Evolutionary conservation across 345 rosid genomes (phyloP).

Genomic region (Turritis glabra): DNA sequence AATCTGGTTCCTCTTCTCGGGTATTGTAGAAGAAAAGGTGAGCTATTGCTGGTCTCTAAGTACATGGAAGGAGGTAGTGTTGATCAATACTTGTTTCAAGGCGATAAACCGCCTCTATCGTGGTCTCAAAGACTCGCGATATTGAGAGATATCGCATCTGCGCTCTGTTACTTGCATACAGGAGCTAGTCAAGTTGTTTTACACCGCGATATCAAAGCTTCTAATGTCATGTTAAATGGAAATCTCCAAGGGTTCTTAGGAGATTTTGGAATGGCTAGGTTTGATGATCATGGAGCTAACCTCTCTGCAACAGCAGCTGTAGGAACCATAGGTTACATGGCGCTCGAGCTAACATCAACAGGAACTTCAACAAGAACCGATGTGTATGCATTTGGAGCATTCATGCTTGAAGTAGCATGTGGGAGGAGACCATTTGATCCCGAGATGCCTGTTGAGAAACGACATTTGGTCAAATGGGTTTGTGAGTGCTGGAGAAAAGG

Average conservation of each 20-base stretch:
- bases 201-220: constrained; percentile 52
- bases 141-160: constrained; percentile 49
- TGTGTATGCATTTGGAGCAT: constrained; percentile 49
- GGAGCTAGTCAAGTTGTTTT: constrained; percentile 52
- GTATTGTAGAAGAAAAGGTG: constrained; percentile 50
- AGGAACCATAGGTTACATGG: constrained; percentile 59
- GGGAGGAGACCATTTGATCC: constrained; percentile 52
- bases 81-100: constrained; percentile 41
- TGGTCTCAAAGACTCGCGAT: constrained; percentile 48
- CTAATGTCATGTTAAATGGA: constrained; percentile 46
- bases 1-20: constrained; percentile 51
- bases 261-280: constrained; percentile 55
- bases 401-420: constrained; percentile 51
- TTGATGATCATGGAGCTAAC: constrained; percentile 43
- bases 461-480: constrained; percentile 40
- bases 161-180: constrained; percentile 52
- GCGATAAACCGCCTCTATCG: constrained; percentile 32
- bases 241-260: constrained; percentile 40
- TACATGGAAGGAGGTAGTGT: constrained; percentile 56
- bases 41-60: constrained; percentile 52
- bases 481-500: constrained; percentile 38
- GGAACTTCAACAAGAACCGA: constrained; percentile 45
- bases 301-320: constrained; percentile 47
- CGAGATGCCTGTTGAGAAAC: constrained; percentile 13
- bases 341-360: constrained; percentile 44